Evolutionary conservation across 257 asterid species (phyloP).

Genomic region (Thymus quinquecostatus): DNA sequence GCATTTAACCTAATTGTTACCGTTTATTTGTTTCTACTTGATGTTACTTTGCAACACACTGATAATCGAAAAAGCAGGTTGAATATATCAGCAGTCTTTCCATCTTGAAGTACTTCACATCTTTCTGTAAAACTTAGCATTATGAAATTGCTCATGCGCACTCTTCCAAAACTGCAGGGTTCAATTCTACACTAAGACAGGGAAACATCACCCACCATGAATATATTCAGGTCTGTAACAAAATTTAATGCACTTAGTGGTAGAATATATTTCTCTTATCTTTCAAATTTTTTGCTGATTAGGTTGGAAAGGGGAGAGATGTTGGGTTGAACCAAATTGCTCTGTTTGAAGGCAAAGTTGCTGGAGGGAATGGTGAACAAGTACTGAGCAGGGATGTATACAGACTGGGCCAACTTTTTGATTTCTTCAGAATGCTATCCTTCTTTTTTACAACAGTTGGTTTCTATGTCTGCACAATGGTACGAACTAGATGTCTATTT

Average conservation of each 20-base stretch:
- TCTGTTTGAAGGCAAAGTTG: conserved; percentile 96
- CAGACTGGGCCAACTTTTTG: conserved; percentile 95
- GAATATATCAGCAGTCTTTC: conserved; percentile 10
- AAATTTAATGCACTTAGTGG: conserved; percentile 20
- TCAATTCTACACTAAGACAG: conserved; percentile 96
- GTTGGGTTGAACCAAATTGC: conserved; percentile 99
- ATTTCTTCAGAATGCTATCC: conserved; percentile 95
- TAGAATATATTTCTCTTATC: conserved; percentile 18
- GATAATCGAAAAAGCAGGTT: conserved; percentile 13
- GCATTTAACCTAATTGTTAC: conserved; percentile 5
- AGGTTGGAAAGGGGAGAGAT: conserved; percentile 99
- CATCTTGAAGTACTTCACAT: conserved; percentile 19
- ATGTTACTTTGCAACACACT: background rate
- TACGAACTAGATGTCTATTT: conserved; percentile 35
- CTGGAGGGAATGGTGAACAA: conserved; percentile 99
- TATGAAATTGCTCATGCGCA: conserved; percentile 21
- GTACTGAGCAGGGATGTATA: conserved; percentile 97
- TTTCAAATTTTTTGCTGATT: conserved; percentile 33
- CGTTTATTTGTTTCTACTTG: background rate
- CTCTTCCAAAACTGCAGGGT: conserved; percentile 60
- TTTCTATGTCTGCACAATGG: conserved; percentile 98
- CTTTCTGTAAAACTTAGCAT: conserved; percentile 21
- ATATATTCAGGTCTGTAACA: conserved; percentile 65
- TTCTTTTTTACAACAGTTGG: conserved; percentile 97
- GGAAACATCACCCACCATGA: conserved; percentile 98